A percentile compares a stretch with the other conserved stretches of the same genome.
phyloP scores from a whole-genome alignment of 108 stramenopile genomes.

The Fragilariopsis cylindrus region DNA sequence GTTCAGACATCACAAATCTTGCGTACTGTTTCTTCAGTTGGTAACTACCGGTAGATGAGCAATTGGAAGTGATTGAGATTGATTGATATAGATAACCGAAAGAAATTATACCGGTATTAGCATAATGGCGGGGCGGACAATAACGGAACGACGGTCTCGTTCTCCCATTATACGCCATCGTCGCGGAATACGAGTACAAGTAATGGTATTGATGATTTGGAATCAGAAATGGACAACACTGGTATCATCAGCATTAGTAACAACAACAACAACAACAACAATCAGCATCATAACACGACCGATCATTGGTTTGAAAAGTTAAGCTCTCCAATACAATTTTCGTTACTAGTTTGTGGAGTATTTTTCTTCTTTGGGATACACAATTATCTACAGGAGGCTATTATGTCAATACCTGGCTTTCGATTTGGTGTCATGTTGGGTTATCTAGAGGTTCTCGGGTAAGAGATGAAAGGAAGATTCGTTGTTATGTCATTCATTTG shows the following conservation, averaged over 20 bases:
- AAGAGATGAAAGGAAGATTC: conserved; percentile 20
- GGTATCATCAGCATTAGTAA: neutral
- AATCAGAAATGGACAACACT: neutral
- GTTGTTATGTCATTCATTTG: neutral
- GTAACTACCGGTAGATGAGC: no score
- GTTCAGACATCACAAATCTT: no score
- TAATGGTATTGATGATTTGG: neutral
- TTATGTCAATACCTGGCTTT: conserved; percentile 82
- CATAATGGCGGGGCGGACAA: no score
- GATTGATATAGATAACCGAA: no score
- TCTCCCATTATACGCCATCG: no score
- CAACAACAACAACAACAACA: neutral
- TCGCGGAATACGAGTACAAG: no score
- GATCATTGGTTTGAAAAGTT: conserved; percentile 27
- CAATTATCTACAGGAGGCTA: conserved; percentile 91
- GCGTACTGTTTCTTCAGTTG: no score
- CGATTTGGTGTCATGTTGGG: conserved; percentile 91
- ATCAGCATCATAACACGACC: neutral
- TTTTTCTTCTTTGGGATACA: conserved; percentile 93
- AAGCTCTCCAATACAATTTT: conserved; percentile 37
- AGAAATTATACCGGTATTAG: no score
- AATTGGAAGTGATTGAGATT: no score
- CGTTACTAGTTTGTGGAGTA: conserved; percentile 39
- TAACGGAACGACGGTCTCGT: no score
- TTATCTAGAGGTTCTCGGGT: conserved; percentile 92